phyloP scores from a whole-genome alignment of 345 rosid genomes.

The Viola odorata region DNA sequence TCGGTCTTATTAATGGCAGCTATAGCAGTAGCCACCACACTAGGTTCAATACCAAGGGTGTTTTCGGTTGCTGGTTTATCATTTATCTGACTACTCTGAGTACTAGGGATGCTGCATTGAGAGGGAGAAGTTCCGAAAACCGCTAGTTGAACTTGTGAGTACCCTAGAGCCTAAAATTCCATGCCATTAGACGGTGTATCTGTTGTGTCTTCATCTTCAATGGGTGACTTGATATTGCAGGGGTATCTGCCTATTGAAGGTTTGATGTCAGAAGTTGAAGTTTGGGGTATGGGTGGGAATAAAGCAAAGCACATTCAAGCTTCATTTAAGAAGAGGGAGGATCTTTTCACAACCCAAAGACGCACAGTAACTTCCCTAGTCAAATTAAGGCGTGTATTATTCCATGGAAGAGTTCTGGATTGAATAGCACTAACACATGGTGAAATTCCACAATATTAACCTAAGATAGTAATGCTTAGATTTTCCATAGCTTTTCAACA shows the following conservation, averaged over 20 bases:
- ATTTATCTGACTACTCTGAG: slow-evolving; percentile 13
- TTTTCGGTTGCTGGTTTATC: slow-evolving; percentile 36
- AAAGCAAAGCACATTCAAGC: slow-evolving; percentile 53
- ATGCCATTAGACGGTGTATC: slow-evolving; percentile 37
- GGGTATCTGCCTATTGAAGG: slow-evolving; percentile 76
- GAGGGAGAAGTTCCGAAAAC: slow-evolving; percentile 29
- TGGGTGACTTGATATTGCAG: slow-evolving; percentile 28
- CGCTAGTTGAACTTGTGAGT: slow-evolving; percentile 28
- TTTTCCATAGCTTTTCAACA: no score
- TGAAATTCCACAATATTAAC: no score
- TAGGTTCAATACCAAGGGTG: slow-evolving; percentile 39
- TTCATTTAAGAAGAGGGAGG: slow-evolving; percentile 60
- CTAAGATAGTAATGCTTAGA: no score
- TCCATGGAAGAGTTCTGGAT: neutral
- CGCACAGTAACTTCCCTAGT: slow-evolving; percentile 62
- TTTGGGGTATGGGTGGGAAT: slow-evolving; percentile 79
- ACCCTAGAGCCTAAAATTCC: slow-evolving; percentile 22
- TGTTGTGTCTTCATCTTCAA: slow-evolving; percentile 53
- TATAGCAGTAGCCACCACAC: slow-evolving; percentile 62
- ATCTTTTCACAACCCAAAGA: slow-evolving; percentile 73
- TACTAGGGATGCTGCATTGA: slow-evolving; percentile 20
- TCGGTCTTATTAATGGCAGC: slow-evolving; percentile 58
- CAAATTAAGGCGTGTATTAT: neutral
- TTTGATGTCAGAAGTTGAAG: slow-evolving; percentile 60
- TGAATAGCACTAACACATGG: neutral